These are phyloP conservation scores for Sclerotinia sclerotiorum DNA, from an alignment of 2,329 filamentous ascomycete species.

Conservation along the genomic window DNA sequence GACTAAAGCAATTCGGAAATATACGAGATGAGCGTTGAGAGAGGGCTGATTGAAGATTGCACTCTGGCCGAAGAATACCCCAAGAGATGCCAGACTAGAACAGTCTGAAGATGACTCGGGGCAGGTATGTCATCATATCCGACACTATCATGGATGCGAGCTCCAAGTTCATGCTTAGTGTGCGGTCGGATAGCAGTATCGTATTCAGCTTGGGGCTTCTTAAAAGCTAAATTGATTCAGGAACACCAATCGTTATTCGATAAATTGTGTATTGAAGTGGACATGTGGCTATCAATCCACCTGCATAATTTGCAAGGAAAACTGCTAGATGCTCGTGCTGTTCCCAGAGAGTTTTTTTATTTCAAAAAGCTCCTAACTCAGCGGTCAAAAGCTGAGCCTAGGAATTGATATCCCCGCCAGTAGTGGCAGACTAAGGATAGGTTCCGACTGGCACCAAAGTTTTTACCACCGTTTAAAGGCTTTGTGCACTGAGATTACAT, in stretches of 20 bases:
- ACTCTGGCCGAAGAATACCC: conserved; percentile 15
- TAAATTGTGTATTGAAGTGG: background rate
- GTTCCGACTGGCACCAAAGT: conserved; percentile 9
- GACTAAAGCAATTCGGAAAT: conserved; percentile 1
- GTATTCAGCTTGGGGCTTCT: background rate
- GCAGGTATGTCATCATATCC: background rate
- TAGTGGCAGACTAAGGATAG: background rate
- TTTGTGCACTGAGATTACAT: conserved; percentile 19
- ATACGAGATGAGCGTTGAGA: conserved; percentile 2
- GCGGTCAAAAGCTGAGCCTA: conserved; percentile 3
- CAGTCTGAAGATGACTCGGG: conserved; percentile 1
- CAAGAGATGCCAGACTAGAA: background rate
- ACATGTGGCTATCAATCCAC: background rate
- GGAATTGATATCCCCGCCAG: conserved; percentile 6
- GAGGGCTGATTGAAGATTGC: background rate
- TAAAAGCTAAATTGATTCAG: conserved; percentile 11
- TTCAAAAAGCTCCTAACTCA: background rate
- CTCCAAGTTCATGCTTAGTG: conserved; percentile 7
- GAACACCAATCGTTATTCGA: conserved; percentile 12
- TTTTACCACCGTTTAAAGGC: background rate
- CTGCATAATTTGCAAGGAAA: background rate
- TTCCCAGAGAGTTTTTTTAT: background rate
- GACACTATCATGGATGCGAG: conserved; percentile 6
- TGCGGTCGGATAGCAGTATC: background rate
- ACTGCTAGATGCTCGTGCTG: conserved; percentile 5